phyloP scores from a whole-genome alignment of 2,329 filamentous ascomycete species.

The Thielaviopsis musarum region DNA sequence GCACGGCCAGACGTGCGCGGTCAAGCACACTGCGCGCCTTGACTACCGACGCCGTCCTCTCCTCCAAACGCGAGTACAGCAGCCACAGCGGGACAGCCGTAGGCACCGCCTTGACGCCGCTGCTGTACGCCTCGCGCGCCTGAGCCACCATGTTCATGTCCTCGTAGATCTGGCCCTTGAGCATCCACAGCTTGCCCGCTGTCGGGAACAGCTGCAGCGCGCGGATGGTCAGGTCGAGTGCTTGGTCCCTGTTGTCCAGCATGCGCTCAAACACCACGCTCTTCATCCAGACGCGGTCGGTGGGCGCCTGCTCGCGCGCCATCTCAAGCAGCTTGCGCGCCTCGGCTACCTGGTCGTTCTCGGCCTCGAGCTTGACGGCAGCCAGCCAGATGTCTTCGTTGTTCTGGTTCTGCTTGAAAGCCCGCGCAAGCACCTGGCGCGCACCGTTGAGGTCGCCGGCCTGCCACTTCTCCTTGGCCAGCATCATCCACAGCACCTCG shows the following conservation, averaged over 20 bases:
- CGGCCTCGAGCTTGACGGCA: constrained; percentile 89
- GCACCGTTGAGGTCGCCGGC: constrained; percentile 77
- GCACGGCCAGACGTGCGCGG: constrained; percentile 71
- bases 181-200: constrained; percentile 87
- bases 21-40: constrained; percentile 92
- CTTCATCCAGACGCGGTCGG: constrained; percentile 95
- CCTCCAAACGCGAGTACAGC: constrained; percentile 74
- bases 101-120: constrained; percentile 74
- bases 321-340: constrained; percentile 67
- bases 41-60: constrained; percentile 64
- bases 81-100: constrained; percentile 80
- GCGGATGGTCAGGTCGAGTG: constrained; percentile 74
- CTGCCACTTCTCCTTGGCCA: constrained; percentile 89
- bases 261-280: constrained; percentile 86
- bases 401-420: constrained; percentile 88
- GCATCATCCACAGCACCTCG: constrained; percentile 87
- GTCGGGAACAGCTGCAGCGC: constrained; percentile 75
- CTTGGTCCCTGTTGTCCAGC: constrained; percentile 58
- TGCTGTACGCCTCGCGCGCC: constrained; percentile 76
- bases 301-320: constrained; percentile 76
- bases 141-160: constrained; percentile 60
- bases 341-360: constrained; percentile 66
- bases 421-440: constrained; percentile 65
- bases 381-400: constrained; percentile 98
- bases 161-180: constrained; percentile 97